A percentile compares a stretch with the other conserved stretches of the same genome.
Evolutionary conservation across 345 rosid species (phyloP).

Genomic region (rapeseed (Brassica napus)): DNA sequence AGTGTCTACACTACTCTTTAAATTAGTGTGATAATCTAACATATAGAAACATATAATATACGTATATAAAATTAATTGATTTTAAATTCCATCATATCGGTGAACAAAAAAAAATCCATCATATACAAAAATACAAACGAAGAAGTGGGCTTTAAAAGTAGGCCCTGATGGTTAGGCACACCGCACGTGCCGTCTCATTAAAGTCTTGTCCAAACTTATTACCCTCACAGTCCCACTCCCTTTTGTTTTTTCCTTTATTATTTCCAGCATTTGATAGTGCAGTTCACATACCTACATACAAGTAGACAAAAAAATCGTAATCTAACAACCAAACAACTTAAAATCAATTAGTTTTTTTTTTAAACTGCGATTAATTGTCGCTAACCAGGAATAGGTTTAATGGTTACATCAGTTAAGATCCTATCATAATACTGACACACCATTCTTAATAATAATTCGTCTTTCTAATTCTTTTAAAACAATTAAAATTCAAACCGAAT

Average conservation of each 20-base stretch:
- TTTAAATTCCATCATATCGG: background rate
- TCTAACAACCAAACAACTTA: background rate
- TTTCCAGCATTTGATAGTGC: background rate
- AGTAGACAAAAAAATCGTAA: background rate
- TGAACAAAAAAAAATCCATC: background rate
- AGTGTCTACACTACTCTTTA: background rate
- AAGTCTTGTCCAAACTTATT: constrained; percentile 25
- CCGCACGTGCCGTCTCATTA: constrained; percentile 37
- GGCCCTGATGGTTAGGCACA: constrained; percentile 34
- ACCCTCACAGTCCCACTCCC: background rate
- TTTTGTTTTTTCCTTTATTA: constrained; percentile 16
- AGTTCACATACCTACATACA: constrained; percentile 1
- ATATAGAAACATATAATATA: background rate
- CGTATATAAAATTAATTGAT: background rate
- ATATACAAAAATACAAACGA: background rate
- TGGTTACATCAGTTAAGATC: background rate
- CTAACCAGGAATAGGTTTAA: background rate
- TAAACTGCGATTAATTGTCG: background rate
- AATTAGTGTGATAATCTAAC: background rate
- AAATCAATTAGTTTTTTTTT: background rate
- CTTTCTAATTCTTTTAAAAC: too few relatives aligned
- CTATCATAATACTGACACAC: background rate
- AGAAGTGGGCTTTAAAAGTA: constrained; percentile 34
- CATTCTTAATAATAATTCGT: background rate
- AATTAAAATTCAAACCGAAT: background rate